A percentile compares a stretch with the other conserved stretches of the same genome.
phyloP scores from a whole-genome alignment of 805 yeast genomes.

The Hanseniaspora pseudoguilliermondii region DNA sequence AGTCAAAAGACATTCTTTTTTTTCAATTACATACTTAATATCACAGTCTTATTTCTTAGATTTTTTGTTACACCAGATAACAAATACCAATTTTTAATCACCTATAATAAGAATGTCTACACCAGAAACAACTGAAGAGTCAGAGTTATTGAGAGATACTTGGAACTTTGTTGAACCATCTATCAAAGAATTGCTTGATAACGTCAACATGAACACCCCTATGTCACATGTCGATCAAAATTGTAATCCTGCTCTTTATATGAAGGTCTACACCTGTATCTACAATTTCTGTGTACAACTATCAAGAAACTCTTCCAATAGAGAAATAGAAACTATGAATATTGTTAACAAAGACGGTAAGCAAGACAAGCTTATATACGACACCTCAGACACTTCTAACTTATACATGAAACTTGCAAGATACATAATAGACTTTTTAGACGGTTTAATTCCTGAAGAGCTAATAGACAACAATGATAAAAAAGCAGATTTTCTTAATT shows the following conservation, averaged over 20 bases:
- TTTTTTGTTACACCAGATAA: too few relatives aligned
- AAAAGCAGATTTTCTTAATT: slow-evolving; percentile 59
- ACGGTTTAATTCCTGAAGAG: slow-evolving; percentile 36
- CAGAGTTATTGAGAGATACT: slow-evolving; percentile 38
- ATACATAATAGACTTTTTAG: slow-evolving; percentile 52
- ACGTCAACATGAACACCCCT: slow-evolving; percentile 10
- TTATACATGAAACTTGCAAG: slow-evolving; percentile 59
- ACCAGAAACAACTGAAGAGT: background rate
- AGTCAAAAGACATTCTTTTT: too few relatives aligned
- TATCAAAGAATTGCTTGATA: slow-evolving; percentile 52
- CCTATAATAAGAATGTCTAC: background rate
- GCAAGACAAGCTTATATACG: background rate
- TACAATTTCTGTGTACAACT: slow-evolving; percentile 85
- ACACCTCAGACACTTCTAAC: slow-evolving; percentile 39
- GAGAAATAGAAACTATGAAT: slow-evolving; percentile 31
- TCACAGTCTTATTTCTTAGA: too few relatives aligned
- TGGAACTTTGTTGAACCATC: slow-evolving; percentile 75
- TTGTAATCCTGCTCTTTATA: slow-evolving; percentile 38
- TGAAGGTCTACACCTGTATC: slow-evolving; percentile 83
- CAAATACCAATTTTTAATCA: too few relatives aligned
- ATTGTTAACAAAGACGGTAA: slow-evolving; percentile 14
- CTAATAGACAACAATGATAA: background rate
- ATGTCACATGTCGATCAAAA: slow-evolving; percentile 12
- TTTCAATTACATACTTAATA: too few relatives aligned
- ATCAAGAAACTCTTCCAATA: slow-evolving; percentile 34